phyloP scores from a whole-genome alignment of 345 rosid species.

The Carallia brachiata region DNA sequence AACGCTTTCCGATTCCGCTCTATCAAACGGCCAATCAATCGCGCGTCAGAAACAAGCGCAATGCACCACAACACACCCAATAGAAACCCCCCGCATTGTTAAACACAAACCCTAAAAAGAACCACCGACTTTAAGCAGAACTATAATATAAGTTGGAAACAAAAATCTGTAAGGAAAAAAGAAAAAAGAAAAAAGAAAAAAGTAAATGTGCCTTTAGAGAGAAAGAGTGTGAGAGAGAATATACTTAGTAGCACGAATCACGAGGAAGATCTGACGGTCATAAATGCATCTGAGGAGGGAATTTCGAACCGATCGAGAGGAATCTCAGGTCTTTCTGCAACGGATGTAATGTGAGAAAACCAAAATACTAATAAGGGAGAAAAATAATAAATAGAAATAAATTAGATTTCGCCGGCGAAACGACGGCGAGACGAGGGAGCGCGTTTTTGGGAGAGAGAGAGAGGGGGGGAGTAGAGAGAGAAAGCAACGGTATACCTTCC shows the following conservation, averaged over 20 bases:
- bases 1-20: slow-evolving; percentile 10
- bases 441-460: slow-evolving; percentile 10
- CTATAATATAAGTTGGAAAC: neutral
- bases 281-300: slow-evolving; percentile 23
- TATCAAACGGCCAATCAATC: neutral
- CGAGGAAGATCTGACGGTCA: slow-evolving; percentile 51
- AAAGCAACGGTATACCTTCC: neutral
- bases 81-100: neutral
- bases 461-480: neutral
- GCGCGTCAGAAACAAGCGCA: neutral
- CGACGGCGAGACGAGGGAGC: slow-evolving; percentile 29
- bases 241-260: slow-evolving; percentile 21
- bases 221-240: neutral
- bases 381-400: slow-evolving; percentile 11
- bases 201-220: neutral
- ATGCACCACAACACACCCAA: neutral
- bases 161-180: no score
- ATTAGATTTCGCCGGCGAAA: slow-evolving; percentile 34
- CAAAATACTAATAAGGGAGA: no score
- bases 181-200: neutral
- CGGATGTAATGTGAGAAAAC: neutral
- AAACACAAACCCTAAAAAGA: slow-evolving; percentile 1
- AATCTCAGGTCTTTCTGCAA: neutral
- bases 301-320: neutral
- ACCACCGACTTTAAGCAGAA: slow-evolving; percentile 15